A percentile compares a stretch with the other conserved stretches of the same genome.
Evolutionary conservation across 164 flowering plant genomes (phyloP).

Genomic region (Dillenia suffruticosa): DNA sequence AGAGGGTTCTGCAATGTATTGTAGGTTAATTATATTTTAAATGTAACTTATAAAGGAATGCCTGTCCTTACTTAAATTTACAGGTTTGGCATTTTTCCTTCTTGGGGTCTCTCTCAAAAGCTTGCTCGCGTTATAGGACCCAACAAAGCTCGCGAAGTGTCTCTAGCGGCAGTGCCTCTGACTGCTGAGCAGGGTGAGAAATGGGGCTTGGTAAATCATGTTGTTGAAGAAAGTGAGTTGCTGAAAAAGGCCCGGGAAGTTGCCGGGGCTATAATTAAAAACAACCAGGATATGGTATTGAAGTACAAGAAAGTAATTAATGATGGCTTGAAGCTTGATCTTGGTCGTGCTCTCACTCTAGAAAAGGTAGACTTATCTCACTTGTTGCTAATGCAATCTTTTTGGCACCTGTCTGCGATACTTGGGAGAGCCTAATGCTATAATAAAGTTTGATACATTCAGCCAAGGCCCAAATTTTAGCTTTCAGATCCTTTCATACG

Average conservation of each 20-base stretch:
- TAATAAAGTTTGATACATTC: too few species aligned
- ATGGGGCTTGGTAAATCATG: conserved; percentile 83
- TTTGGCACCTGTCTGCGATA: too few species aligned
- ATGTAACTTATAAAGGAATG: background rate
- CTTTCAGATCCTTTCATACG: too few species aligned
- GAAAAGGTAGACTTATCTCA: conserved; percentile 63
- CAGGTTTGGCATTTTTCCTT: conserved; percentile 96
- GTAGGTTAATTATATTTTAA: too few species aligned
- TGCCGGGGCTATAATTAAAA: conserved; percentile 74
- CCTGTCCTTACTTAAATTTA: conserved; percentile 1
- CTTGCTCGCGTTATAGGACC: conserved; percentile 82
- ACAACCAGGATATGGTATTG: conserved; percentile 75
- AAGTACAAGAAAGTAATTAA: conserved; percentile 80
- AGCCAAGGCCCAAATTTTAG: too few species aligned
- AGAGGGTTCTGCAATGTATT: too few species aligned
- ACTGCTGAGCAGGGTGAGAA: conserved; percentile 81
- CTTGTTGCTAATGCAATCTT: too few species aligned
- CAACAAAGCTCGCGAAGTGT: conserved; percentile 84
- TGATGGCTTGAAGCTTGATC: conserved; percentile 74
- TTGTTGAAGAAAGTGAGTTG: conserved; percentile 62
- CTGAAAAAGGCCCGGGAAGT: conserved; percentile 71
- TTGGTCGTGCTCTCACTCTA: conserved; percentile 60
- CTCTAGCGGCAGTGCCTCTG: conserved; percentile 62
- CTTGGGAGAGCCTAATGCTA: too few species aligned
- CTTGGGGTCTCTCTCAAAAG: conserved; percentile 98